A percentile compares a stretch with the other conserved stretches of the same genome.
These are phyloP conservation scores for Avena eriantha DNA, from an alignment of 176 grass and related monocot genomes.

Conservation along the genomic window DNA sequence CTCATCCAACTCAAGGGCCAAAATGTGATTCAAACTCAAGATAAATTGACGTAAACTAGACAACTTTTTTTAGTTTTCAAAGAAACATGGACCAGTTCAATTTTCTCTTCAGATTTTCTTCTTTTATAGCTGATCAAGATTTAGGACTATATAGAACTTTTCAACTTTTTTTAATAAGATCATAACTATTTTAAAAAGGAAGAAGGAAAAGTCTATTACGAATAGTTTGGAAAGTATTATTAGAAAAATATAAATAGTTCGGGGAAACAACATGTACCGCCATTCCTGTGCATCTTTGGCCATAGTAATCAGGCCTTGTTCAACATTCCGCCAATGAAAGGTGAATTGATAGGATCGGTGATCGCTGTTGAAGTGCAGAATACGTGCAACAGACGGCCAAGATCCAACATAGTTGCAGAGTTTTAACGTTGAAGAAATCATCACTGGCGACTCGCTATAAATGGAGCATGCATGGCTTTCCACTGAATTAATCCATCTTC, in stretches of 20 bases:
- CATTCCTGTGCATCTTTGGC: neutral
- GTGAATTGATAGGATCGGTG: slow-evolving; percentile 3
- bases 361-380: neutral
- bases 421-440: neutral
- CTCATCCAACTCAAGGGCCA: neutral
- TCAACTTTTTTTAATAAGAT: neutral
- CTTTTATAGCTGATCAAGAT: neutral
- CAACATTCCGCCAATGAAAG: neutral
- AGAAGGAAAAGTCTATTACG: neutral
- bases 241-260: neutral
- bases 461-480: neutral
- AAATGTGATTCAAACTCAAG: neutral
- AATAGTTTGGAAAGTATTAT: neutral
- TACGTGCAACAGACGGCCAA: neutral
- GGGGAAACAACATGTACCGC: neutral
- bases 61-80: neutral
- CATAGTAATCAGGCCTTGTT: neutral
- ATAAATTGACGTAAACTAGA: neutral
- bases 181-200: neutral
- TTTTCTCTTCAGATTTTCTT: neutral
- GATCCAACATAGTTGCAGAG: neutral
- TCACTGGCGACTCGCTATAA: neutral
- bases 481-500: neutral
- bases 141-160: neutral
- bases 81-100: neutral